Evolutionary conservation across 2,329 filamentous ascomycete species (phyloP).

Genomic region (Sarocladium strictum): DNA sequence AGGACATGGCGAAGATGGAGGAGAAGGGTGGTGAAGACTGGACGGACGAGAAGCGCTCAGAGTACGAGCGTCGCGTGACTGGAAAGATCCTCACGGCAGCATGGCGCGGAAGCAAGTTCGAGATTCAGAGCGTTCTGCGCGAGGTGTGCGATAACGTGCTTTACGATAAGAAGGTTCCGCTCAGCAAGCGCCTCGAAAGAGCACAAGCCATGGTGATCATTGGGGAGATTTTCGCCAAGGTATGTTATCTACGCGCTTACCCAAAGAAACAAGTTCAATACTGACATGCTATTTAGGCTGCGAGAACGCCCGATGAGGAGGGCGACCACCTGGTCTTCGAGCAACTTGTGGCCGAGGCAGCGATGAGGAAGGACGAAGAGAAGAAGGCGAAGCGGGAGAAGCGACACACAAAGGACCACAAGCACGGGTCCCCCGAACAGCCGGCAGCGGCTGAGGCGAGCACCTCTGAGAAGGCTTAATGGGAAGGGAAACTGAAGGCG

Average conservation of each 20-base stretch:
- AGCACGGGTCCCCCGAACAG: conserved; percentile 19
- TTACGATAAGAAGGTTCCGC: conserved; percentile 68
- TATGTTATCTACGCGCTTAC: conserved; percentile 32
- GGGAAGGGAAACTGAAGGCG: background rate
- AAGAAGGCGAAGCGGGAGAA: conserved; percentile 54
- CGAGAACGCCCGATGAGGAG: conserved; percentile 89
- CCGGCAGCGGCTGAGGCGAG: background rate
- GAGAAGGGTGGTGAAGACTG: conserved; percentile 93
- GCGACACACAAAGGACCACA: conserved; percentile 32
- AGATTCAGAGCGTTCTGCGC: conserved; percentile 91
- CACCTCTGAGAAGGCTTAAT: conserved; percentile 1
- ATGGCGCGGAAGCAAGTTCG: conserved; percentile 94
- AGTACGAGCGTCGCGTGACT: conserved; percentile 92
- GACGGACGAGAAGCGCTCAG: conserved; percentile 94
- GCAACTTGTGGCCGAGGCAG: conserved; percentile 93
- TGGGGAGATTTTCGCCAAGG: conserved; percentile 84
- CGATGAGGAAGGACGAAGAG: conserved; percentile 87
- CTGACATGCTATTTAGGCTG: conserved; percentile 53
- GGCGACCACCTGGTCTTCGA: conserved; percentile 99
- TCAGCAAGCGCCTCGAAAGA: conserved; percentile 82
- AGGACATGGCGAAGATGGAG: conserved; percentile 96
- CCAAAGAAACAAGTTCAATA: conserved; percentile 6
- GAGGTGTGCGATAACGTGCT: conserved; percentile 91
- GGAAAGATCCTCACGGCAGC: conserved; percentile 97
- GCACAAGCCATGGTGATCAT: conserved; percentile 85